Evolutionary conservation across 2,329 filamentous ascomycete genomes (phyloP).

Genomic region (Xylariaceae sp.): DNA sequence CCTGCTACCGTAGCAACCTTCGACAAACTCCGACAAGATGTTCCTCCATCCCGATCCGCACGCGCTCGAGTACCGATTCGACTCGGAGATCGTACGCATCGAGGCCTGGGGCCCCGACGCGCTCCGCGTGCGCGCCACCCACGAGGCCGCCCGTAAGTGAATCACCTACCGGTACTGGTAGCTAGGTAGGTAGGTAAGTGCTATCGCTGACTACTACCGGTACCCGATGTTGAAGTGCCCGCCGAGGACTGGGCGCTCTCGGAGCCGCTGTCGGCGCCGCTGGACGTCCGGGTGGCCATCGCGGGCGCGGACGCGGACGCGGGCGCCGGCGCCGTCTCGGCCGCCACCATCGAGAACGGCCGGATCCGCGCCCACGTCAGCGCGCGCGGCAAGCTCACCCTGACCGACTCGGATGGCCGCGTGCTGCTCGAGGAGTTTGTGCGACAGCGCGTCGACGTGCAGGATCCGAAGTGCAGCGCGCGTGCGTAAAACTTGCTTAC

Average conservation of each 20-base stretch:
- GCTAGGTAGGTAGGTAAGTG: no score
- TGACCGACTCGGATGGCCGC: constrained; percentile 22
- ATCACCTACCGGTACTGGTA: no score
- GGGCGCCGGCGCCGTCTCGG: constrained; percentile 37
- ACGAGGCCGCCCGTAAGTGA: constrained; percentile 22
- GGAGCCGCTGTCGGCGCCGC: constrained; percentile 11
- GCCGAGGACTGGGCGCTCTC: constrained; percentile 34
- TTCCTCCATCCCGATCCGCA: not conserved
- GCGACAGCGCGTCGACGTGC: constrained; percentile 40
- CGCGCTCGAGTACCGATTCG: constrained; percentile 17
- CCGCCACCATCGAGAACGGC: constrained; percentile 33
- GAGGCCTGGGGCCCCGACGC: constrained; percentile 42
- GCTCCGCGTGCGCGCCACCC: constrained; percentile 39
- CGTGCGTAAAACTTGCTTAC: no score
- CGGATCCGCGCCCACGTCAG: constrained; percentile 39
- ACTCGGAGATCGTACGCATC: constrained; percentile 40
- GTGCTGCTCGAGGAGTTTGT: constrained; percentile 45
- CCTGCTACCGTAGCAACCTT: no score
- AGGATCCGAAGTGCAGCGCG: constrained; percentile 52
- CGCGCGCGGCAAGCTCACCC: constrained; percentile 26
- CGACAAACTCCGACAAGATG: not conserved
- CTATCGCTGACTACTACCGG: no score
- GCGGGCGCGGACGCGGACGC: constrained; percentile 29
- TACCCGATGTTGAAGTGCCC: no score
- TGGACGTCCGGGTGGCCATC: constrained; percentile 12